These are phyloP conservation scores for Escallonia rubra DNA, from an alignment of 129 eudicot genomes.

Conservation along the genomic window DNA sequence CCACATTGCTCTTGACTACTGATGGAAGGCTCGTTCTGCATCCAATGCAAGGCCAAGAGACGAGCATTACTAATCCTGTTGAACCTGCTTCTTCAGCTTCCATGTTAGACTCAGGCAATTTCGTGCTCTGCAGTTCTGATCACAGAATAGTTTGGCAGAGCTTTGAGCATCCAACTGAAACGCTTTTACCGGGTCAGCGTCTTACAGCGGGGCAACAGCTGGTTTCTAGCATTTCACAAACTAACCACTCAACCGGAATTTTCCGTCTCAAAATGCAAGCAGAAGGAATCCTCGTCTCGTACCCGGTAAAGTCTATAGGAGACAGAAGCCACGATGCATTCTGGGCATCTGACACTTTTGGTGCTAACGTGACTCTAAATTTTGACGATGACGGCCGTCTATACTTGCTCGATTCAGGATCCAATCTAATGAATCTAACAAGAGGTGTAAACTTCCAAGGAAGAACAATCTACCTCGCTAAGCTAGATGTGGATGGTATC, in stretches of 20 bases:
- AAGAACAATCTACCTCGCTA: constrained; percentile 20
- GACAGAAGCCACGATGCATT: background rate
- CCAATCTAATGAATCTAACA: constrained; percentile 16
- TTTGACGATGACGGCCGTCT: constrained; percentile 33
- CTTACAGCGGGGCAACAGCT: background rate
- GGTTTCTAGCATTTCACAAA: constrained; percentile 14
- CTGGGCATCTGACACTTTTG: constrained; percentile 2
- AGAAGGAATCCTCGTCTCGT: constrained; percentile 44
- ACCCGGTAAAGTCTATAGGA: constrained; percentile 15
- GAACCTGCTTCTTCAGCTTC: constrained; percentile 28
- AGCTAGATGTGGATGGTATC: constrained; percentile 41
- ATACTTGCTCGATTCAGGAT: constrained; percentile 20
- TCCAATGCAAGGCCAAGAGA: constrained; percentile 8
- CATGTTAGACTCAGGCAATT: constrained; percentile 35
- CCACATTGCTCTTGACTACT: constrained; percentile 19
- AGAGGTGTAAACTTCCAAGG: constrained; percentile 7
- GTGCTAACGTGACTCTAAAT: constrained; percentile 28
- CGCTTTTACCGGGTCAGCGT: constrained; percentile 17
- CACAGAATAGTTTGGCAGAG: constrained; percentile 16
- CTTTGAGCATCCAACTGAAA: constrained; percentile 26
- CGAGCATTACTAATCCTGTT: background rate
- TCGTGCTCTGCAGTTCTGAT: constrained; percentile 23
- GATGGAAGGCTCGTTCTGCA: constrained; percentile 33
- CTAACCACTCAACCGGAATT: constrained; percentile 14
- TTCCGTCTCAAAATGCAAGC: constrained; percentile 37